A percentile compares a stretch with the other conserved stretches of the same genome.
phyloP scores from a whole-genome alignment of 75 land plant genomes.

The Ceratopteris richardii region DNA sequence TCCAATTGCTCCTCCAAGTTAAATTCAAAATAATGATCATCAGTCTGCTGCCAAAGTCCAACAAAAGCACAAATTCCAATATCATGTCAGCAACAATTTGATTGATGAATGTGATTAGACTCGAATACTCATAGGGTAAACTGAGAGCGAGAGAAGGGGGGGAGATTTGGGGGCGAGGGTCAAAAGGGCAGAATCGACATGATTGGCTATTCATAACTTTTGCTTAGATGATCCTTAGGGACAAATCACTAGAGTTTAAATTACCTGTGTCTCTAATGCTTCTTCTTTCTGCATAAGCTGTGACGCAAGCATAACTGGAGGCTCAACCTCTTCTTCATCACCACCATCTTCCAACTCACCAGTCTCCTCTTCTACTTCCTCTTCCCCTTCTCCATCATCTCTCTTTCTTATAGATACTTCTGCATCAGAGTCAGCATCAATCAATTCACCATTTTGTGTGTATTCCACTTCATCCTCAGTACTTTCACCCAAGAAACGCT shows the following conservation, averaged over 20 bases:
- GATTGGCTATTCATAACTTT: too few relatives aligned
- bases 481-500: conserved; percentile 57
- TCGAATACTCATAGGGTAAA: too few relatives aligned
- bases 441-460: background rate
- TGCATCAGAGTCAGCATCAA: conserved; percentile 32
- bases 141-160: too few relatives aligned
- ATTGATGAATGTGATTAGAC: too few relatives aligned
- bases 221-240: too few relatives aligned
- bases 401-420: conserved; percentile 20
- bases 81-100: too few relatives aligned
- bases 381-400: conserved; percentile 59
- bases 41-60: conserved; percentile 7
- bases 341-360: conserved; percentile 40
- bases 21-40: conserved; percentile 19
- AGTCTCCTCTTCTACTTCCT: conserved; percentile 47
- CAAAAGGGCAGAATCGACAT: too few relatives aligned
- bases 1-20: conserved; percentile 22
- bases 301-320: conserved; percentile 24
- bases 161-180: too few relatives aligned
- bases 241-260: too few relatives aligned
- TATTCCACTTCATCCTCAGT: conserved; percentile 15
- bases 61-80: too few relatives aligned
- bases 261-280: conserved; percentile 15
- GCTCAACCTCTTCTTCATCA: conserved; percentile 48
- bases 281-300: conserved; percentile 23